Percentiles rank a stretch among this genome's conserved stretches.
Conservation (phyloP, 768 basidiomycete genomes). For the Filobasidium floriforme region DNA sequence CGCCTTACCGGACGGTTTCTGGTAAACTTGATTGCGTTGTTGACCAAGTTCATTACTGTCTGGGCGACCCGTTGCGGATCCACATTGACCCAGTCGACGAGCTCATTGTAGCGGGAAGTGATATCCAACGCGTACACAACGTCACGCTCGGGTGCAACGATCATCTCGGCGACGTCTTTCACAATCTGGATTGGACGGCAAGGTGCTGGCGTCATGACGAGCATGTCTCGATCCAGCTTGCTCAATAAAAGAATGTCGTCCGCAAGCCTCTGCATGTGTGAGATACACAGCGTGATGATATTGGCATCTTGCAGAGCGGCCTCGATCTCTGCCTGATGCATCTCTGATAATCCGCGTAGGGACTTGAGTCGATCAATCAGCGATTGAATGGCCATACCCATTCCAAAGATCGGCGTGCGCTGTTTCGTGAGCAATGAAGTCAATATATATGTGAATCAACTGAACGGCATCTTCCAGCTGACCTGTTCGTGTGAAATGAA, state of each 20-base stretch:
- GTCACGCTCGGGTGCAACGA: conserved; percentile 18
- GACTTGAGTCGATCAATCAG: conserved; percentile 13
- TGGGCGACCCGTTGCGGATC: conserved; percentile 25
- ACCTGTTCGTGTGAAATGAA: conserved; percentile 8
- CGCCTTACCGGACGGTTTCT: not conserved
- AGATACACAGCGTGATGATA: conserved; percentile 12
- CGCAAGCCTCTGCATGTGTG: conserved; percentile 21
- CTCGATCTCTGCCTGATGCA: not conserved
- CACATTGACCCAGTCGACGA: conserved; percentile 16
- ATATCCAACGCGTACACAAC: conserved; percentile 14
- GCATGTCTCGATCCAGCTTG: conserved; percentile 21
- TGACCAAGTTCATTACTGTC: conserved; percentile 32
- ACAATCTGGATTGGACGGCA: conserved; percentile 10
- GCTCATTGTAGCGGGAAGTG: not conserved
- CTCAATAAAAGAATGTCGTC: conserved; percentile 21
- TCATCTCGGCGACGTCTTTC: conserved; percentile 10
- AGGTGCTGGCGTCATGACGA: conserved; percentile 15
- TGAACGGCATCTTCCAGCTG: conserved; percentile 23
- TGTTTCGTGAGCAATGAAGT: conserved; percentile 11
- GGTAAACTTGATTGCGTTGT: conserved; percentile 34
- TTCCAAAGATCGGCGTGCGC: conserved; percentile 17
- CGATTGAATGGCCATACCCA: conserved; percentile 18
- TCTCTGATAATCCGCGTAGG: not conserved
- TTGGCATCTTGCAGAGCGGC: conserved; percentile 10
- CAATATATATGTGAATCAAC: too few relatives aligned